Evolutionary conservation across 768 basidiomycete genomes (phyloP), one percentile per base, ranked within the genome.

Genomic region (Xerocomellus dryophilus): DNA sequence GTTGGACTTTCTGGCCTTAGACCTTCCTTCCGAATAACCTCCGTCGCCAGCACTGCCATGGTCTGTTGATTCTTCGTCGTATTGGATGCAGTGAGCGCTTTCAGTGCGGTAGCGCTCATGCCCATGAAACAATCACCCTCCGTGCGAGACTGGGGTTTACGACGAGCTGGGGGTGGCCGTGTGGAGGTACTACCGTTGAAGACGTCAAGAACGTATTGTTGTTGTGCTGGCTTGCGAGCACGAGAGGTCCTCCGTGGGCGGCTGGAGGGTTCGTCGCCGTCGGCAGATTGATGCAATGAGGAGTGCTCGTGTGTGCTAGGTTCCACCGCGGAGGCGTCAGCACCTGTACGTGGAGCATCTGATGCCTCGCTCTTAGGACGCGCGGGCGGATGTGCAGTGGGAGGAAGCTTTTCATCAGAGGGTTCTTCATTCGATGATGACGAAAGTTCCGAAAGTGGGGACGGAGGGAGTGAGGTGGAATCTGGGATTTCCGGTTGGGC

Each of bases 1-100:
- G 75, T 78, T 7, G 90, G 90, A 63, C 90, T 93, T 57, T 86
- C 88, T 10, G 90, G 90, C 50, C 90, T 75, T 34, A 71, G 66
- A 27, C 90, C 90, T 40, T 83, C 79, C 67, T 79, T 88, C 44
- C 83, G 77, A 29, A 93, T 73, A 18, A 92, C 78, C 67, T 88
- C 81, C 34, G 80, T 89, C 67, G 87, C 82, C 36, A 93, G 68
- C 56, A 77, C 79, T 6, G 80, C 74, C 21, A 81, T 59, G 45
- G 85, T 88, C 45, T 77, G 73, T 71, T 93, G 88, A 61, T 93
- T 93, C 66, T 73, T 81, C 45, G 74, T 69, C 1, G 90, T 93
- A 67, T 93, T 92, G 38, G 81, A 78, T 15, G 75, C 76, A 10
- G 90, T 93, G 50, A 93, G 76, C 35, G 83, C 77, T 64, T 81